Evolutionary conservation across 129 eudicot genomes (phyloP).

Genomic region (sunflower (Helianthus annuus)): DNA sequence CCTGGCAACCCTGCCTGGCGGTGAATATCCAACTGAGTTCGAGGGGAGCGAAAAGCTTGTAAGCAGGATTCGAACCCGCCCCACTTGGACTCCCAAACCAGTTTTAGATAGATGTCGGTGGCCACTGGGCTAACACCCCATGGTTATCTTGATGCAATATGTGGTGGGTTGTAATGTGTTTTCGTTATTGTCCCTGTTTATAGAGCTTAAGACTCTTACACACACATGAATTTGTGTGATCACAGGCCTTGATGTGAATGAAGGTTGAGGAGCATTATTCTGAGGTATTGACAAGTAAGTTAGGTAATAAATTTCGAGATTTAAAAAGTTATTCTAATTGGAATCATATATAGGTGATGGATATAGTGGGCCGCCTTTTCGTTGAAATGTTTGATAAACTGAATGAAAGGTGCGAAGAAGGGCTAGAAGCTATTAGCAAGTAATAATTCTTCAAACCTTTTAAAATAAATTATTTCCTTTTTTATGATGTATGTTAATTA

Average conservation of each 20-base stretch:
- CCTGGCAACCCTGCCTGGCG: too few relatives aligned
- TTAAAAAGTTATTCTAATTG: not conserved
- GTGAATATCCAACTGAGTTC: too few relatives aligned
- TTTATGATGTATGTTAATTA: not conserved
- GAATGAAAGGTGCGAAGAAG: constrained; percentile 64
- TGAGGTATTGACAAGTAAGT: constrained; percentile 49
- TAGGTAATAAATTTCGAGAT: not conserved
- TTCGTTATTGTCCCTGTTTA: constrained; percentile 87
- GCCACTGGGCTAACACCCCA: too few relatives aligned
- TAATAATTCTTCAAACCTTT: constrained; percentile 85
- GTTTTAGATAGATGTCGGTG: too few relatives aligned
- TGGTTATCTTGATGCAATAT: too few relatives aligned
- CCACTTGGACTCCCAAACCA: too few relatives aligned
- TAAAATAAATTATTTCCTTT: constrained; percentile 40
- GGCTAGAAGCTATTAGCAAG: constrained; percentile 71
- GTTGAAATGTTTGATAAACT: constrained; percentile 73
- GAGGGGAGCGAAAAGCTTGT: too few relatives aligned
- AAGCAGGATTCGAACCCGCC: too few relatives aligned
- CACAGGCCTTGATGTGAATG: constrained; percentile 91
- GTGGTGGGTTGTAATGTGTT: constrained; percentile 82
- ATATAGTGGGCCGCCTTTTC: constrained; percentile 72
- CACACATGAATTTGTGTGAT: constrained; percentile 91
- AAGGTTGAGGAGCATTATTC: constrained; percentile 78
- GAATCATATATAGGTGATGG: constrained; percentile 63
- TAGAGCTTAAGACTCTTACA: constrained; percentile 86